Evolutionary conservation across 768 basidiomycete genomes (phyloP), one percentile per base, ranked within the genome.

Genomic region (Mycena amicta): DNA sequence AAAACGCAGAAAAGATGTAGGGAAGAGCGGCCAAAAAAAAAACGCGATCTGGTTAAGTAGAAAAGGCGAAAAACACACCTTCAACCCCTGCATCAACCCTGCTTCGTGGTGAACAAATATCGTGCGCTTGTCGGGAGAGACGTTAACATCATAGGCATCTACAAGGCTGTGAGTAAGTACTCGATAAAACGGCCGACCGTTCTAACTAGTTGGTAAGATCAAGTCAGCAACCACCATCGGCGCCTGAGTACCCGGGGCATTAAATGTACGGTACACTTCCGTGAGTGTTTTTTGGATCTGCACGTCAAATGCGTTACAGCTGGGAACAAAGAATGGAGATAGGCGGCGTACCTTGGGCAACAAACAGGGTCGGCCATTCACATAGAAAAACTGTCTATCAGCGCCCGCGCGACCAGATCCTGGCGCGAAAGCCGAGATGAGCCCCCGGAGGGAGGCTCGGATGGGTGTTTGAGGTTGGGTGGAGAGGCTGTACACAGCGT

Each of bases 121-220:
- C 0, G 93, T 95, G n/a, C 96, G 83, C 68, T 98, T 99, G 75
- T 98, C 97, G 0, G 97, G 96, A 60, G 88, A 92, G 58, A 98
- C 91, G 60, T 99, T 99, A 67, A 99, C 86, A 68, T 99, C 97
- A 66, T 86, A 92, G 0, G 84, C 77, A 56, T 87, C 93, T 95
- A 61, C 5, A 53, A 23, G n/a, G 23, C 31, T 45, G 45, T 50
- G 27, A 16, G 33, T 55, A 39, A 33, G 23, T 30, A 12, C 6
- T 37, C 11, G 11, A 8, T 37, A 37, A 47, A 11, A 18, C 43
- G 27, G 25, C 15, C 13, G 13, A 25, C 5, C 72, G 86, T 5
- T 58, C n/a, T n/a, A n/a, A 93, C 93, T 80, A 4, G 88, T 87
- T 0, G 95, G 93, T 2, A 98, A 70, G 15, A 85, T 76, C 63